These are phyloP conservation scores for Oryza officinalis DNA, from an alignment of 176 grass and related monocot species.

Conservation along the genomic window DNA sequence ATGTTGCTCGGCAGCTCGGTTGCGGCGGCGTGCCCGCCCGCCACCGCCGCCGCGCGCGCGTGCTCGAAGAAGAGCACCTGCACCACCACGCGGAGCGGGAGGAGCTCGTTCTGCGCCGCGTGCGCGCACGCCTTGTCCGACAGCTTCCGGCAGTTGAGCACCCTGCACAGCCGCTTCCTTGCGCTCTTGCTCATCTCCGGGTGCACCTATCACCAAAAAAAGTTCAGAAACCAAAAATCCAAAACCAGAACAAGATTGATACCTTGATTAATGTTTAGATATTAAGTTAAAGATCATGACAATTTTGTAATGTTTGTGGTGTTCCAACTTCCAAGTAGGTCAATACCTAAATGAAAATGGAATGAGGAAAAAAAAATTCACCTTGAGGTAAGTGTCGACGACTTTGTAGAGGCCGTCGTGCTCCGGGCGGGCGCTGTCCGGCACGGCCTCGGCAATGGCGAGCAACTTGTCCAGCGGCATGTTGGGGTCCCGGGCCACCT, in stretches of 20 bases:
- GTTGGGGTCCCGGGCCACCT: conserved; percentile 68
- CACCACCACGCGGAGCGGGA: conserved; percentile 84
- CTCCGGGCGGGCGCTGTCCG: conserved; percentile 64
- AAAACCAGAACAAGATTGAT: background rate
- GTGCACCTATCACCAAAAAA: conserved; percentile 50
- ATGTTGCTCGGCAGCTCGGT: conserved; percentile 64
- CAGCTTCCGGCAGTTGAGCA: conserved; percentile 90
- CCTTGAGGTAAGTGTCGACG: conserved; percentile 89
- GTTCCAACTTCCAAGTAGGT: conserved; percentile 3
- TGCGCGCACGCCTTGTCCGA: conserved; percentile 84
- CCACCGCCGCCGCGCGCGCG: conserved; percentile 62
- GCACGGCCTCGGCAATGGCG: conserved; percentile 75
- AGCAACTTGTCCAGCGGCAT: conserved; percentile 79
- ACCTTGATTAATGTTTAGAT: background rate
- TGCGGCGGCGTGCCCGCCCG: conserved; percentile 25
- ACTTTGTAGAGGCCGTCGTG: conserved; percentile 90
- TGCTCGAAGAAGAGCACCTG: conserved; percentile 99
- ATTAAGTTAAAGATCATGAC: too few species aligned
- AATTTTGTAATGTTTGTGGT: background rate
- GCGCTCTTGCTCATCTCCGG: conserved; percentile 74
- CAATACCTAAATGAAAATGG: background rate
- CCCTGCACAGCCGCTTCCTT: conserved; percentile 70
- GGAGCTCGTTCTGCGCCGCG: conserved; percentile 89
- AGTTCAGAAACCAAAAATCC: background rate
- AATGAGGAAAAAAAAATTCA: conserved; percentile 9